Evolutionary conservation across 805 yeast species (phyloP).

Genomic region (Candida montana): DNA sequence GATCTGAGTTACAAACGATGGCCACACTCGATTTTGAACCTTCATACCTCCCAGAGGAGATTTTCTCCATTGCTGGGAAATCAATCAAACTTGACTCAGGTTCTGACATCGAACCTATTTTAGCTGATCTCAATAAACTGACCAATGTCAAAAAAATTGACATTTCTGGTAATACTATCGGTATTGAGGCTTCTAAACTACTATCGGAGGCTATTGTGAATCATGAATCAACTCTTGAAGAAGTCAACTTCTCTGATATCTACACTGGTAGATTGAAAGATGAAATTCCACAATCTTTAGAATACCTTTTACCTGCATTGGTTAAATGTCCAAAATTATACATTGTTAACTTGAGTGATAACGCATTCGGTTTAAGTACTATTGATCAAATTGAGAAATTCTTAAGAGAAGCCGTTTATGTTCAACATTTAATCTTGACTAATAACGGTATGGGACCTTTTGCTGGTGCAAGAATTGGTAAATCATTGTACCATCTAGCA

Average conservation of each 20-base stretch:
- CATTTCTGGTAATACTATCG: constrained; percentile 90
- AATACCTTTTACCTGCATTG: constrained; percentile 66
- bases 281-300: constrained; percentile 85
- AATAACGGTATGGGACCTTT: constrained; percentile 98
- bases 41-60: constrained; percentile 40
- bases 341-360: constrained; percentile 82
- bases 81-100: constrained; percentile 69
- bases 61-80: constrained; percentile 65
- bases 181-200: constrained; percentile 78
- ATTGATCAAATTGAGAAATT: constrained; percentile 83
- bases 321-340: constrained; percentile 61
- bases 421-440: constrained; percentile 82
- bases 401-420: constrained; percentile 65
- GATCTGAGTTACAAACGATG: constrained; percentile 22
- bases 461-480: constrained; percentile 93
- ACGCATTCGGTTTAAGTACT: constrained; percentile 95
- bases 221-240: constrained; percentile 44
- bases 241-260: constrained; percentile 82
- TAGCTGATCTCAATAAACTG: constrained; percentile 47
- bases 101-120: constrained; percentile 67
- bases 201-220: constrained; percentile 51
- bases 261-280: constrained; percentile 93
- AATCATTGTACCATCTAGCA: constrained; percentile 70
- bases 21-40: constrained; percentile 35
- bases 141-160: constrained; percentile 50